Conservation (phyloP, 441 rosid species). For the Rhodomyrtus psidioides region DNA sequence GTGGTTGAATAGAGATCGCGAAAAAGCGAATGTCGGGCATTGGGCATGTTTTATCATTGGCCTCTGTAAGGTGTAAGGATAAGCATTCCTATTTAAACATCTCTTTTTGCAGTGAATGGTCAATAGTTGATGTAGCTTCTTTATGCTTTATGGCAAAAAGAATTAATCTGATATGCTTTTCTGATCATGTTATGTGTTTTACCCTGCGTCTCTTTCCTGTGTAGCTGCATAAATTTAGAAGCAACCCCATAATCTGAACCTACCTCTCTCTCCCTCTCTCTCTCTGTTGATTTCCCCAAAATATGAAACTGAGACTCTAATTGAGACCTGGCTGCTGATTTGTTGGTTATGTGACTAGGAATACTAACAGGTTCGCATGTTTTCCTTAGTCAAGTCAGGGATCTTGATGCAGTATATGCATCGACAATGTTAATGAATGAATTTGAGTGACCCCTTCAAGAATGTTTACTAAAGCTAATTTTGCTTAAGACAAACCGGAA, state of each 20-base stretch:
- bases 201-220: background rate
- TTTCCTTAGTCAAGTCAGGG: background rate
- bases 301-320: background rate
- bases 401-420: background rate
- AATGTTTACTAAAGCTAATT: background rate
- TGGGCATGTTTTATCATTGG: background rate
- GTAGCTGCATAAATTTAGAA: background rate
- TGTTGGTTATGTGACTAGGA: background rate
- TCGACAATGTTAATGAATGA: background rate
- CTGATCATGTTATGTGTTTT: background rate
- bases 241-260: background rate
- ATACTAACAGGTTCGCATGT: background rate
- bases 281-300: background rate
- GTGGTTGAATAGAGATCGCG: slow-evolving; percentile 47
- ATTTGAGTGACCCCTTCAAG: background rate
- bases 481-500: background rate
- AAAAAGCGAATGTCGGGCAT: background rate
- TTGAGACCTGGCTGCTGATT: background rate
- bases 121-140: background rate
- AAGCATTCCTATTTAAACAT: background rate
- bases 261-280: too few relatives aligned
- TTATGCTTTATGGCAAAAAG: background rate
- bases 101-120: background rate
- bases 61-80: background rate
- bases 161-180: background rate